phyloP scores from a whole-genome alignment of 805 yeast genomes.

The Cyberlindnera xishuangbannaensis region DNA sequence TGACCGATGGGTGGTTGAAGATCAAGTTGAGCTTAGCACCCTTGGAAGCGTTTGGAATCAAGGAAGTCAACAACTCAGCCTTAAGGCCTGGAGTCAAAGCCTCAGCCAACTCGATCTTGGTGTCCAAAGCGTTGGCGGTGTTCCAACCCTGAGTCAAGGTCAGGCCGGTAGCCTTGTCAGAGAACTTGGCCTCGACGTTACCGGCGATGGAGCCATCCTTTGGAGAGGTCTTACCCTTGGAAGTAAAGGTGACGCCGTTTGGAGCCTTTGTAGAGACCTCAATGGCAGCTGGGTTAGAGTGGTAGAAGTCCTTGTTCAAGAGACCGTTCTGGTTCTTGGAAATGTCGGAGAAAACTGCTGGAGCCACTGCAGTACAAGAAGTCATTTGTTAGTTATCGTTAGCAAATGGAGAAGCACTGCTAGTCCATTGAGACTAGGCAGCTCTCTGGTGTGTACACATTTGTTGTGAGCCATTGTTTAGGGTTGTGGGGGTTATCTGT shows the following conservation, averaged over 20 bases:
- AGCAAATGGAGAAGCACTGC: not conserved
- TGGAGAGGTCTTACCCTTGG: conserved; percentile 76
- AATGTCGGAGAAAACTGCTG: conserved; percentile 90
- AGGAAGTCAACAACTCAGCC: conserved; percentile 83
- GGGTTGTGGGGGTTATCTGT: no score
- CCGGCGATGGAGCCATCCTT: conserved; percentile 81
- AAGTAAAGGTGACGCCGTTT: conserved; percentile 91
- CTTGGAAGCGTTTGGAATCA: conserved; percentile 80
- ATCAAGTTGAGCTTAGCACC: conserved; percentile 84
- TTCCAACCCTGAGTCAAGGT: conserved; percentile 98
- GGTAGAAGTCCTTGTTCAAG: conserved; percentile 89
- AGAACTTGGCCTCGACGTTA: conserved; percentile 83
- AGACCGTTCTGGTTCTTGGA: conserved; percentile 90
- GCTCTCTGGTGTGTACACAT: no score
- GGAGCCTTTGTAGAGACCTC: conserved; percentile 92
- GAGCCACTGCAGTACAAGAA: conserved; percentile 44
- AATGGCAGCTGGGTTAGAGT: conserved; percentile 77
- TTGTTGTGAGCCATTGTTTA: no score
- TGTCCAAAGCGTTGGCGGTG: conserved; percentile 84
- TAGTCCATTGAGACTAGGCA: not conserved
- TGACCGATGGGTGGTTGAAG: conserved; percentile 89
- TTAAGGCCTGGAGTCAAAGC: conserved; percentile 93
- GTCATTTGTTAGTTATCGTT: not conserved
- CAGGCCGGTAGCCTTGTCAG: conserved; percentile 89
- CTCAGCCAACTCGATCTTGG: conserved; percentile 90